Conservation (phyloP, 192 early-diverging fungal species). For the Chytriomyces confervae region DNA sequence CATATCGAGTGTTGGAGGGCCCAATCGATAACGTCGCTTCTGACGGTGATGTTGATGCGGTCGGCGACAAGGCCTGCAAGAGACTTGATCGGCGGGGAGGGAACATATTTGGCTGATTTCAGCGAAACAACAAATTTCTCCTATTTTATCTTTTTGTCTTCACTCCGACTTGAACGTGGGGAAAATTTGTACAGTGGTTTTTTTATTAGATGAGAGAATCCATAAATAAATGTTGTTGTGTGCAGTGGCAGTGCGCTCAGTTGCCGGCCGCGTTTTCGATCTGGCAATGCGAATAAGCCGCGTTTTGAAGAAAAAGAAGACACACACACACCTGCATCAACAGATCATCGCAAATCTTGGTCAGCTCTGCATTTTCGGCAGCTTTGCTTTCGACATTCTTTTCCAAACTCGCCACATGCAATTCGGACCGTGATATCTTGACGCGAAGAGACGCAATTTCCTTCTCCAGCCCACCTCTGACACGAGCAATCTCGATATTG, state of each 20-base stretch:
- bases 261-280: too few species aligned
- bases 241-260: too few species aligned
- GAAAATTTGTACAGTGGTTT: too few species aligned
- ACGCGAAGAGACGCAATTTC: constrained; percentile 45
- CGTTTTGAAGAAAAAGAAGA: background rate
- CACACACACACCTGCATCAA: constrained; percentile 37
- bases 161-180: too few species aligned
- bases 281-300: too few species aligned
- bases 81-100: background rate
- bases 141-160: too few species aligned
- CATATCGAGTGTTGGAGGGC: background rate
- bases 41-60: too few species aligned
- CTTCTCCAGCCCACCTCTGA: constrained; percentile 37
- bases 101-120: background rate
- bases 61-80: background rate
- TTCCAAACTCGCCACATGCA: constrained; percentile 39
- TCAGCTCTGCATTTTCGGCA: constrained; percentile 47
- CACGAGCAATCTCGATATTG: constrained; percentile 45
- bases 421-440: constrained; percentile 42
- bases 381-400: constrained; percentile 41
- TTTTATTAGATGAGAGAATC: too few species aligned
- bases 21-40: too few species aligned
- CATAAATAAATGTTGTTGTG: too few species aligned
- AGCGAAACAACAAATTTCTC: too few species aligned
- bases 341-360: constrained; percentile 51